Evolutionary conservation across 495 filamentous ascomycete genomes (phyloP).

Genomic region (Trichocladium antarcticum): DNA sequence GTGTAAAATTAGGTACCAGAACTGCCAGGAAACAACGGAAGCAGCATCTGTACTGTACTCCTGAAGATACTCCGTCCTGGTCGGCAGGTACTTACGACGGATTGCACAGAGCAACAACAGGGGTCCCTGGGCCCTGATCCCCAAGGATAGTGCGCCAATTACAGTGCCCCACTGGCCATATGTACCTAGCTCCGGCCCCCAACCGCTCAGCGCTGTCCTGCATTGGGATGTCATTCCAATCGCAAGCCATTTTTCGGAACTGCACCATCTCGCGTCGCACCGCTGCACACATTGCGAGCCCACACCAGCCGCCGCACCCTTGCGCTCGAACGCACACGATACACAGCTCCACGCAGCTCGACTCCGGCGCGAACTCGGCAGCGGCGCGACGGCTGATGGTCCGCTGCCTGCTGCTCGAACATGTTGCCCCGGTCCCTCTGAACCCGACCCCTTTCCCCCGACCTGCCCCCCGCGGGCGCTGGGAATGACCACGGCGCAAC

Average conservation of each 20-base stretch:
- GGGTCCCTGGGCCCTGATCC: background rate
- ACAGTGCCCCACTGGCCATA: too few species aligned
- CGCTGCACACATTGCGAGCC: background rate
- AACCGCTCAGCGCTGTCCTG: constrained; percentile 5
- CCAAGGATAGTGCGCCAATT: constrained; percentile 4
- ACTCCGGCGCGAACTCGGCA: constrained; percentile 3
- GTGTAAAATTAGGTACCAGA: too few species aligned
- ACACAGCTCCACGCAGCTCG: background rate
- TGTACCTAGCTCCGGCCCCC: background rate
- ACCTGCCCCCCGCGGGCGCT: constrained; percentile 9
- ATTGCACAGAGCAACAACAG: background rate
- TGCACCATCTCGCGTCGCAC: background rate
- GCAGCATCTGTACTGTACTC: too few species aligned
- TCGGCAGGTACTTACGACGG: too few species aligned
- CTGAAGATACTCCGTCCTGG: too few species aligned
- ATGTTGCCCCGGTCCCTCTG: constrained; percentile 5
- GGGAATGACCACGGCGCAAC: constrained; percentile 37
- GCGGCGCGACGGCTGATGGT: background rate
- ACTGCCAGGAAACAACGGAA: too few species aligned
- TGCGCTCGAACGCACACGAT: background rate
- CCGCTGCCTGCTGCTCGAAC: constrained; percentile 15
- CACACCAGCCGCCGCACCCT: too few species aligned
- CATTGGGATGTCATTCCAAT: too few species aligned
- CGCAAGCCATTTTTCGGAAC: background rate
- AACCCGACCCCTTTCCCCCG: constrained; percentile 3